A percentile compares a stretch with the other conserved stretches of the same genome.
These are phyloP conservation scores for Chaetomidium leptoderma DNA, from an alignment of 495 filamentous ascomycete species.

Conservation along the genomic window DNA sequence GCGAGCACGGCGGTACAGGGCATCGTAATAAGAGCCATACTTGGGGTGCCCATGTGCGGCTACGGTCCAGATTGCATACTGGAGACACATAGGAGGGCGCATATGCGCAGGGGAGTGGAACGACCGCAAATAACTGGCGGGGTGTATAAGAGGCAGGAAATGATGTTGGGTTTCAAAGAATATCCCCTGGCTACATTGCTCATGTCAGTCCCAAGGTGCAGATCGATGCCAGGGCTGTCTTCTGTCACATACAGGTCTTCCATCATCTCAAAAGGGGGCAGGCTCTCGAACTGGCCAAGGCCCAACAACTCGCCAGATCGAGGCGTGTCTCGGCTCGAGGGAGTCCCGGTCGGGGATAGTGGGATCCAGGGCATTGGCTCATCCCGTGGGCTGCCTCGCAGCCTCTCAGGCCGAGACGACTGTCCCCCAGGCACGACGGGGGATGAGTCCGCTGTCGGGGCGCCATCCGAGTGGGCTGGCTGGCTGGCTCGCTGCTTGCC, in stretches of 20 bases:
- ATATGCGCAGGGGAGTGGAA: constrained; percentile 43
- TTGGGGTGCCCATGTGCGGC: constrained; percentile 37
- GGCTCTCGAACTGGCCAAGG: constrained; percentile 41
- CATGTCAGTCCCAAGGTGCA: not conserved
- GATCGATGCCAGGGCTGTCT: not conserved
- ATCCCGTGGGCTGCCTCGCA: not conserved
- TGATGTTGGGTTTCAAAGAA: constrained; percentile 40
- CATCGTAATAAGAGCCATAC: constrained; percentile 39
- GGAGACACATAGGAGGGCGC: constrained; percentile 47
- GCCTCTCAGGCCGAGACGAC: not conserved
- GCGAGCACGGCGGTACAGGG: constrained; percentile 46
- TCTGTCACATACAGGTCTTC: constrained; percentile 43
- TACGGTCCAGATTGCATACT: constrained; percentile 47
- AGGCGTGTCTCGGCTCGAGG: not conserved
- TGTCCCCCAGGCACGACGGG: not conserved
- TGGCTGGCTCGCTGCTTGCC: constrained; percentile 15
- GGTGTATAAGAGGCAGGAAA: constrained; percentile 41
- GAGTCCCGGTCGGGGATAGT: not conserved
- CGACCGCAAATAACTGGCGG: constrained; percentile 35
- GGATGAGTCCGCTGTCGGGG: constrained; percentile 5
- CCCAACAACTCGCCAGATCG: constrained; percentile 31
- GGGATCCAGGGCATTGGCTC: constrained; percentile 1
- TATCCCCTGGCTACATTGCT: constrained; percentile 32
- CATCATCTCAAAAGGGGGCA: constrained; percentile 45
- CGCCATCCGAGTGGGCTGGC: not conserved